Evolutionary conservation across 2,329 filamentous ascomycete genomes (phyloP), one percentile per base, ranked within the genome.

Genomic region (Aspergillus glaucus): DNA sequence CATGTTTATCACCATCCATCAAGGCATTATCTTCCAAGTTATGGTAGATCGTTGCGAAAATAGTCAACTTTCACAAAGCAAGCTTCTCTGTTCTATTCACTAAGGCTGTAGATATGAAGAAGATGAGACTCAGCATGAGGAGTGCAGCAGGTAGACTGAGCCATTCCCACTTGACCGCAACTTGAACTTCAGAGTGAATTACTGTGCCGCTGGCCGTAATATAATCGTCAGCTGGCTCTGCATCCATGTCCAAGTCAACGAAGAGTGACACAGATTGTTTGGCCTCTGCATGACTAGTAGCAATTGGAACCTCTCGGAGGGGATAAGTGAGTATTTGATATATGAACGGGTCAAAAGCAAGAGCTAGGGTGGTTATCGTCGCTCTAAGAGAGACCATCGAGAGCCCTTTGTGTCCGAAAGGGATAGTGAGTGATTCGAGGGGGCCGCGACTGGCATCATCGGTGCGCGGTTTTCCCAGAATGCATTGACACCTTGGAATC

Each of bases 361-460:
- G 44, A 14, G 51, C 34, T 9, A 56, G 44, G 19, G 58, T 34
- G 21, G 49, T 54, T 2, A 59, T 40, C 15, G 47, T 22, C 3
- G 58, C 52, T 6, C 56, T 54, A 9, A 56, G 19, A 7, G 49
- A 50, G 6, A 49, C 51, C 7, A 54, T 43, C 6, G 53, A 47
- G 26, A 45, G 51, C 2, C 42, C 47, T 6, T 32, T 28, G 28
- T 52, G 37, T 4, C 39, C 14, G 12, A 50, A 22, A n/a, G 50
- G 4, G 14, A 55, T 43, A 12, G 30, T 34, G 4, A 55, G 6
- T 5, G 55, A 59, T 10, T 56, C 55, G n/a, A 53, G 46, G 3
- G 57, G 58, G 4, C 58, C 59, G 15, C 58, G 49, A 44, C 58
- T 60, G 24, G 59, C 59, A 17, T 51, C 47, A 22, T 61, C 58